Evolutionary conservation across 2,329 filamentous ascomycete species (phyloP).

Genomic region (Cladobotryum protrusum): DNA sequence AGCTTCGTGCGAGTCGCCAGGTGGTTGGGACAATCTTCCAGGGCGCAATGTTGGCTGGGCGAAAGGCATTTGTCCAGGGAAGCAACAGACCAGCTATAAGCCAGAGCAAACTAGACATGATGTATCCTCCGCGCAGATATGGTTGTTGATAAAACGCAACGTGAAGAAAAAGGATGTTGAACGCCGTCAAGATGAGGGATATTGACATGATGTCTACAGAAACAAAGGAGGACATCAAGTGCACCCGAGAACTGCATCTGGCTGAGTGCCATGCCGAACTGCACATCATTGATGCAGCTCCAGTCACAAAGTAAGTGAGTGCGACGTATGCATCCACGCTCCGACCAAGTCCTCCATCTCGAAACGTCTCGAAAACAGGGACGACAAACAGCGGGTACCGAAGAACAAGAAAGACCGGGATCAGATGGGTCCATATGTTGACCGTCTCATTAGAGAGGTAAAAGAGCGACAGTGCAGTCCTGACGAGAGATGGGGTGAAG

Average conservation of each 20-base stretch:
- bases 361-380: not conserved
- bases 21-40: too few relatives aligned
- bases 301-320: not conserved
- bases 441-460: not conserved
- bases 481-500: not conserved
- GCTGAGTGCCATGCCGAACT: not conserved
- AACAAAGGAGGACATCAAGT: not conserved
- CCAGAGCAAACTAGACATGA: too few relatives aligned
- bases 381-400: not conserved
- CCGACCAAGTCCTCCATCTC: not conserved
- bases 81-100: too few relatives aligned
- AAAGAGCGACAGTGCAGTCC: not conserved
- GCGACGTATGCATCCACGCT: not conserved
- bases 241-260: not conserved
- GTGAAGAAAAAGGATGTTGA: not conserved
- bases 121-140: not conserved
- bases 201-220: not conserved
- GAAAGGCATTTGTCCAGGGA: too few relatives aligned
- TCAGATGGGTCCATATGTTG: conserved; percentile 4
- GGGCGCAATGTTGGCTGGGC: too few relatives aligned
- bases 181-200: not conserved
- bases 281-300: not conserved
- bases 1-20: too few relatives aligned
- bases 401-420: not conserved
- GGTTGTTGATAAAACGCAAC: not conserved